phyloP scores from a whole-genome alignment of 2,329 filamentous ascomycete species.

The Cladosporium oxysporum region DNA sequence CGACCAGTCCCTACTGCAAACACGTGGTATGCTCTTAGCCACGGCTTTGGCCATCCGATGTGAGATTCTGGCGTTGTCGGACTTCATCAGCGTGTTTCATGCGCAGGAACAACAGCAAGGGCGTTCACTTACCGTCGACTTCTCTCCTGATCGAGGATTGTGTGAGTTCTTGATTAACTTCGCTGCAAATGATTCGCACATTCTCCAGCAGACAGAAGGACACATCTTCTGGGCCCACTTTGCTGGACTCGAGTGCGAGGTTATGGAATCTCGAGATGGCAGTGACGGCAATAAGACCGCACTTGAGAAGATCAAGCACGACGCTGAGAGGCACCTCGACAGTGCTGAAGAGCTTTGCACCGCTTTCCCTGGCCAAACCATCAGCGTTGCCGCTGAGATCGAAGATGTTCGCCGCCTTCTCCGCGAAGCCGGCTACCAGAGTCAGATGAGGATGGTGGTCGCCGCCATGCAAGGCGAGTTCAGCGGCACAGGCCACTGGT shows the following conservation, averaged over 20 bases:
- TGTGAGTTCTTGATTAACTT: conserved; percentile 45
- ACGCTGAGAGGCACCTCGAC: conserved; percentile 32
- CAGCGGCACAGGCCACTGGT: conserved; percentile 60
- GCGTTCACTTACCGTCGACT: conserved; percentile 31
- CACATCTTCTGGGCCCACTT: conserved; percentile 54
- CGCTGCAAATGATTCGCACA: conserved; percentile 40
- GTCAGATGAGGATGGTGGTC: conserved; percentile 55
- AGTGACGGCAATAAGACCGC: conserved; percentile 8
- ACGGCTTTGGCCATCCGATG: conserved; percentile 50
- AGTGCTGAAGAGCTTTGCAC: conserved; percentile 32
- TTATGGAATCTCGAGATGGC: conserved; percentile 11
- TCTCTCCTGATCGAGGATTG: conserved; percentile 41
- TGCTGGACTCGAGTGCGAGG: conserved; percentile 45
- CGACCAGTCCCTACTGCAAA: conserved; percentile 33
- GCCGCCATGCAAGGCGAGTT: conserved; percentile 50
- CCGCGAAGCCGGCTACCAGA: conserved; percentile 47
- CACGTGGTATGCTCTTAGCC: conserved; percentile 44
- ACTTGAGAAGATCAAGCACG: conserved; percentile 27
- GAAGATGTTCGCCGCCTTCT: conserved; percentile 49
- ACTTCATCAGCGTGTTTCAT: conserved; percentile 40
- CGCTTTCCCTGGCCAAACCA: conserved; percentile 30
- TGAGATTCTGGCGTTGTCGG: conserved; percentile 51
- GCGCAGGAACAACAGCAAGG: conserved; percentile 6
- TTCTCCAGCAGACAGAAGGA: conserved; percentile 53
- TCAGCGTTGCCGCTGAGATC: conserved; percentile 48